Base-by-base conservation (phyloP, 805 yeast genomes). In the Wickerhamiella slavikovae region DNA sequence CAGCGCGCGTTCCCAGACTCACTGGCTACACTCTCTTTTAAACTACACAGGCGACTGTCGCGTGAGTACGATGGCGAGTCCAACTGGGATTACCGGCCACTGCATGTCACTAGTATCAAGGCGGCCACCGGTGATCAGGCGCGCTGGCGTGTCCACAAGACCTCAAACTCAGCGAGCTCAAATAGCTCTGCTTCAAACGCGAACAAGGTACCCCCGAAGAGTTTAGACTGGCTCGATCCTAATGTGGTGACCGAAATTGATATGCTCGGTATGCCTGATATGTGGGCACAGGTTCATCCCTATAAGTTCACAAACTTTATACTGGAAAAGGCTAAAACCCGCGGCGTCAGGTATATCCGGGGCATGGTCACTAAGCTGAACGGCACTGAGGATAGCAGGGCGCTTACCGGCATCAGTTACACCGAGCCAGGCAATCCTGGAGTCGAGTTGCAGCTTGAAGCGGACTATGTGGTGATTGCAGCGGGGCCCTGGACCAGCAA, bases 401-500 rank as follows among this genome's bases (percentile, higher is more conserved):
- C 62, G 24, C 80, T 80, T 25, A 63, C 62, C 12, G 94, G 93
- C 14, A 66, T 80, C 5, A 54, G 59, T n/a, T 82, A 73, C 48
- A 43, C 41, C 7, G 48, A 34, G 11, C 52, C 54, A 17, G 33
- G 13, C 17, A 25, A 5, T 17, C 27, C 2, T 25, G 20, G 13
- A 4, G n/a, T 16, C 3, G 24, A 11, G 9, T 9, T 15, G 6
- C 64, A 62, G 20, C 54, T 82, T 10, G 46, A 43, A 10, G 89
- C 78, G 31, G 79, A 77, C 45, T 71, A 77, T 41, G 70, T 80
- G n/a, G 71, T 85, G 8, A 58, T 89, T 42, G 60, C 92, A 0
- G 77, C 79, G 41, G 98, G 98, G 0, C 98, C 98, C 9, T 85
- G 98, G 98, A 82, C 95, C 2, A 74, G 93, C 2, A 74, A 72